Evolutionary conservation across 1,139 yeast species (phyloP).

Genomic region (Protomyces lactucae-debilis): DNA sequence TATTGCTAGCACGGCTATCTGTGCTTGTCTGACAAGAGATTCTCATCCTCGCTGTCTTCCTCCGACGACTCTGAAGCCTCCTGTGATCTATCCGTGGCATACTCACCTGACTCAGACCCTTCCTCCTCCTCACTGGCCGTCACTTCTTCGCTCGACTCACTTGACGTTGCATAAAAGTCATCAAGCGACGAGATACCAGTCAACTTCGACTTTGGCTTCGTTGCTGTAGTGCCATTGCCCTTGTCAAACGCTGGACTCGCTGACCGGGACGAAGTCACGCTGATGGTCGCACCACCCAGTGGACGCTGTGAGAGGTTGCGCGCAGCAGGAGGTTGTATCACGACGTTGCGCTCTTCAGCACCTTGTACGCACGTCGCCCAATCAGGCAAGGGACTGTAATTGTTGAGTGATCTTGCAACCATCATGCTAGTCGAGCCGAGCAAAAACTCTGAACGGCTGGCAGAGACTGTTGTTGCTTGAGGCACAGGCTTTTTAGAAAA

Average conservation of each 20-base stretch:
- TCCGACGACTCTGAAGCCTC: conserved; percentile 38
- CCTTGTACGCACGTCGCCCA: conserved; percentile 35
- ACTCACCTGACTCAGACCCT: conserved; percentile 12
- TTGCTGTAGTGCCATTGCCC: conserved; percentile 11
- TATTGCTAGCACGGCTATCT: neutral
- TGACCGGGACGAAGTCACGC: conserved; percentile 7
- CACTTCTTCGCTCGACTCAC: conserved; percentile 34
- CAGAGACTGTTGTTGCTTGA: conserved; percentile 32
- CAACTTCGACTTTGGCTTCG: conserved; percentile 27
- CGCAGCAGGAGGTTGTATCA: conserved; percentile 6
- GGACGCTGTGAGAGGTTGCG: conserved; percentile 20
- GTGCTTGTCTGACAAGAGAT: neutral
- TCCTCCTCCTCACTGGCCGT: conserved; percentile 7
- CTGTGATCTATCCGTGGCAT: conserved; percentile 31
- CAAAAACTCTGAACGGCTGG: conserved; percentile 29
- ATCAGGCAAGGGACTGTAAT: conserved; percentile 33
- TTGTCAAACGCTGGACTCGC: conserved; percentile 8
- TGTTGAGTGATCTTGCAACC: conserved; percentile 38
- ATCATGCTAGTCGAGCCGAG: conserved; percentile 40
- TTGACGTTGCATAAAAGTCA: conserved; percentile 55
- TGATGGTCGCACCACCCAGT: neutral
- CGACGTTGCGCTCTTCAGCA: conserved; percentile 23
- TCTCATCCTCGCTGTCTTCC: conserved; percentile 33
- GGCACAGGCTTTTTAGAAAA: conserved; percentile 77
- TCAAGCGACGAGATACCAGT: conserved; percentile 37